phyloP scores from a whole-genome alignment of 257 asterid species.

The Solanum okadae region DNA sequence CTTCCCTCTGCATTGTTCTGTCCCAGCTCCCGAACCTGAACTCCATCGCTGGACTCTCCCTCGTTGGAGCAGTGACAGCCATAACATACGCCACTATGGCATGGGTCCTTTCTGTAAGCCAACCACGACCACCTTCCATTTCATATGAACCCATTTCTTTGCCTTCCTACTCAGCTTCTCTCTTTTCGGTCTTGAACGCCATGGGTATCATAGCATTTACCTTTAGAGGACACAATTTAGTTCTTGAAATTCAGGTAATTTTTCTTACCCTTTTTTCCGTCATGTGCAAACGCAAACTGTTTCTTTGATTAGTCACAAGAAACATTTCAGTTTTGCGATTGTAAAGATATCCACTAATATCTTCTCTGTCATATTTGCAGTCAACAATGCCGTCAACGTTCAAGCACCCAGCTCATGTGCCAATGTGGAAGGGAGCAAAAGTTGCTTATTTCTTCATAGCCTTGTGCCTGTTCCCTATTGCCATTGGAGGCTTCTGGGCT shows the following conservation, averaged over 20 bases:
- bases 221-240: constrained; percentile 94
- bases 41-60: constrained; percentile 95
- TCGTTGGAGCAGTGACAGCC: constrained; percentile 94
- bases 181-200: constrained; percentile 71
- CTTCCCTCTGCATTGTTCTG: constrained; percentile 83
- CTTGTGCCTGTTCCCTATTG: constrained; percentile 82
- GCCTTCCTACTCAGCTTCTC: constrained; percentile 53
- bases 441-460: constrained; percentile 78
- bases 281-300: not conserved
- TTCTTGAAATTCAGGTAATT: constrained; percentile 79
- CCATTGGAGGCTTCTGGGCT: constrained; percentile 98
- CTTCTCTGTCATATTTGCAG: constrained; percentile 21
- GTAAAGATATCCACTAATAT: not conserved
- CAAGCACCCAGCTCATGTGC: constrained; percentile 92
- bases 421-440: constrained; percentile 99
- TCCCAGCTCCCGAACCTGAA: constrained; percentile 97
- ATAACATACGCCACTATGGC: constrained; percentile 87
- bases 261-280: not conserved
- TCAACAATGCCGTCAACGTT: constrained; percentile 99
- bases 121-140: constrained; percentile 60
- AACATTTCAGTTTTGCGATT: not conserved
- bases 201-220: constrained; percentile 92
- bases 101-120: constrained; percentile 98
- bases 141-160: constrained; percentile 61
- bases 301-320: not conserved